Evolutionary conservation across 306 rosid genomes (phyloP).

Genomic region (Gastrolobium villosum): DNA sequence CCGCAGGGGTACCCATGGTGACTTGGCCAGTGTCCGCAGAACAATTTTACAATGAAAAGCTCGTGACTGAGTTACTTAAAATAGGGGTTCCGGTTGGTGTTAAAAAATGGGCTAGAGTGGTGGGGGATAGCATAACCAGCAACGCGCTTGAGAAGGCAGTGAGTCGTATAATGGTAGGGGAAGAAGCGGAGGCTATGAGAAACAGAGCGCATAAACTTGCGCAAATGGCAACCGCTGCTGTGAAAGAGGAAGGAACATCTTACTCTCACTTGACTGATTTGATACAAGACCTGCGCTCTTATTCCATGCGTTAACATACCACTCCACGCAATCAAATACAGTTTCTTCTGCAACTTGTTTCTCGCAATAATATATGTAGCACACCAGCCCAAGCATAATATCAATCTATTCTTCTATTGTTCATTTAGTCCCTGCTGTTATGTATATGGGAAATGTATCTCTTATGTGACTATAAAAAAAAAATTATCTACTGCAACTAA

Average conservation of each 20-base stretch:
- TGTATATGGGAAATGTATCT: too few relatives aligned
- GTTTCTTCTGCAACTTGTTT: too few relatives aligned
- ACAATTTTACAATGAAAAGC: conserved; percentile 40
- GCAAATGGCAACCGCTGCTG: background rate
- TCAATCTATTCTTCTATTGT: too few relatives aligned
- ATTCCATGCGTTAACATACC: background rate
- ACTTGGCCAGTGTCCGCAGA: conserved; percentile 39
- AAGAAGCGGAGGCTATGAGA: conserved; percentile 6
- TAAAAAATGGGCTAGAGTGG: background rate
- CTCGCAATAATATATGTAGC: too few relatives aligned
- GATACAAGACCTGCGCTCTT: background rate
- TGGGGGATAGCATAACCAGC: conserved; percentile 12
- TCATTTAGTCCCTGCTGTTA: too few relatives aligned
- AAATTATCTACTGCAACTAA: too few relatives aligned
- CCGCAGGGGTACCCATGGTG: conserved; percentile 28
- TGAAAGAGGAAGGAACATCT: conserved; percentile 1
- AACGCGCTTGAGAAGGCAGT: background rate
- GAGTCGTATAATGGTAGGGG: background rate
- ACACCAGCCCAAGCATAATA: too few relatives aligned
- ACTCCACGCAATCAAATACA: too few relatives aligned
- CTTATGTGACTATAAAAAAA: too few relatives aligned
- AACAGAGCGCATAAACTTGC: background rate
- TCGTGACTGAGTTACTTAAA: background rate
- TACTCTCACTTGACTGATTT: background rate
- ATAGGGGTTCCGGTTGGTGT: conserved; percentile 49